Evolutionary conservation across 768 basidiomycete genomes (phyloP), one percentile per base, ranked within the genome.

Genomic region (Serendipita vermifera): DNA sequence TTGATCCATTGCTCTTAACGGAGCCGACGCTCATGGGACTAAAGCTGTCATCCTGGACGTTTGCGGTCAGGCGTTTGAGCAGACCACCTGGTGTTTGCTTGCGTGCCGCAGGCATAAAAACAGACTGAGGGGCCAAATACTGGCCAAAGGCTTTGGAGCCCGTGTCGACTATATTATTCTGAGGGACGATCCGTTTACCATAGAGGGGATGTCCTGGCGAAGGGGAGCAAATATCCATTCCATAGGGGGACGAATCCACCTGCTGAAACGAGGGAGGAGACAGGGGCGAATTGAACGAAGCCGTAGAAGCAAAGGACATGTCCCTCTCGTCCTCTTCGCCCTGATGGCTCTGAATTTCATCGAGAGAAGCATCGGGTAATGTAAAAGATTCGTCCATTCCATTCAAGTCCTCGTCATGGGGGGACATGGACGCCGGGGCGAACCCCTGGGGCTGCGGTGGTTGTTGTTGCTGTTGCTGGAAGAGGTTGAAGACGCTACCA

Each of bases 151-250:
- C 60, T 65, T 70, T 27, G 54, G 59, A 58, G 62, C 63, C 53
- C 55, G 48, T 66, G 59, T 60, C 66, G 68, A 55, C 64, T 57
- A 59, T 67, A 65, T 62, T n/a, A 20, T 38, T n/a, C 65, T 63
- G 60, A 59, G 43, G 59, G 48, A 51, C 60, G 56, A 58, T 58
- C 67, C 36, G 20, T 35, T 51, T 55, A 43, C 38, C 38, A 60
- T 43, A 60, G 40, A 3, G 51, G 57, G 35, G 53, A 39, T 51
- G 57, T 54, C 68, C 29, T 5, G 66, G 62, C 5, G 69, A 82
- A 22, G 76, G 78, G 6, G 87, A 87, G 3, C 87, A 89, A 43
- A 90, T 83, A 63, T 89, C 87, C 87, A 89, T 89, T 84, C 77
- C 54, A 82, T 75, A 51, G 76, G 71, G 60, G 69, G 58, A 54